Base-by-base conservation (phyloP, 164 flowering plant species). In the Santalum album region DNA sequence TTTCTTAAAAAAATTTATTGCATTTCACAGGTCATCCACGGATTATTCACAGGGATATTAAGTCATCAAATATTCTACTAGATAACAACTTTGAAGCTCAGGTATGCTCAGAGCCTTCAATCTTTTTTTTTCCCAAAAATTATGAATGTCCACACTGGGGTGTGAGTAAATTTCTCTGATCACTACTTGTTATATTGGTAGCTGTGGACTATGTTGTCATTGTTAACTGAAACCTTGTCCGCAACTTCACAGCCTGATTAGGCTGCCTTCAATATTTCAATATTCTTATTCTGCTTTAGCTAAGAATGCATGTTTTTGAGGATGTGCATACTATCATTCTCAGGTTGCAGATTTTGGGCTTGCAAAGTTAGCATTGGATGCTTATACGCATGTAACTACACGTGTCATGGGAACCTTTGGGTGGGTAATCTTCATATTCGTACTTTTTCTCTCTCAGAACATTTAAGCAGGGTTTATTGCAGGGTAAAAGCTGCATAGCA, bases 371-470 rank as follows among this genome's bases (percentile, higher is more conserved):
- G 78, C 83, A 16, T 54, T 70, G 67, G 89, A 80, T 57, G 56
- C 71, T 27, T 43, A 76, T 66, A 80, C 89, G 3, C 89, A 83
- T 57, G 82, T 83, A 18, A 64, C 84, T 0, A 83, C 89, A 22
- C 84, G 89, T 45, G 84, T 83, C n/a, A 80, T 83, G 89, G 89
- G 89, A 60, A 83, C 89, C 23, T 83, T 83, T 57, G 89, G 89
- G 89, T 83, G 67, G 22, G 75, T 66, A 27, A 58, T 22, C 26
- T 7, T 17, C 40, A 4, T 20, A 6, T 47, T 35, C 52, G n/a
- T 19, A 24, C 9, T 63, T 15, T 38, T 38, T 6, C 45, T 42
- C 6, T 18, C 5, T 42, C 45, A 17, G n/a, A 42, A 9, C 45
- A 42, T 17, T 42, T 21, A 11, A 9, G 22, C 16, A 16, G 11